Evolutionary conservation across 306 rosid genomes (phyloP), one percentile per base, ranked within the genome.

Genomic region (Calophaca sinica): DNA sequence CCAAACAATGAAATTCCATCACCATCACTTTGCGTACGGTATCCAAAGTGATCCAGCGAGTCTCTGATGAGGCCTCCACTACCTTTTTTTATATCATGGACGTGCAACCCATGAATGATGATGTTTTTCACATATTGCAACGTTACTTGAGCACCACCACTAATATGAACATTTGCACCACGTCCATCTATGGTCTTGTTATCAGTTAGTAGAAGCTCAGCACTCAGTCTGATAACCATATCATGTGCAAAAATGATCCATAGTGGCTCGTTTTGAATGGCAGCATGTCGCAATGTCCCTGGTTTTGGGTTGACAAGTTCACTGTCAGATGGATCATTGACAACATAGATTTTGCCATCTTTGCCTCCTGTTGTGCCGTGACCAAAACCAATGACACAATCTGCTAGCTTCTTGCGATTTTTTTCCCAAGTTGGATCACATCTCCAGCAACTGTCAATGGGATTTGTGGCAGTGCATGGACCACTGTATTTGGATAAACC

Each of bases 1-100:
- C 90, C 93, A 66, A 5, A 89, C 70, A 89, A 2, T 0, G 93
- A 89, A 51, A 86, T 78, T 7, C 84, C 93, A 59, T 89, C 90
- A 1, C 93, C 89, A 13, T 89, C 93, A 14, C 93, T 86, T 1
- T 0, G 36, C 0, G 80, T 49, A 6, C 90, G 84, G 0, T 1
- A 0, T 15, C 93, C 93, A 15, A 5, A 72, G 71, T 88, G 93
- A 48, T 32, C 5, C 4, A 45, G 0, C 0, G 90, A 78, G 80
- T 88, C 90, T 67, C 90, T 73, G 6, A 89, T 60, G 32, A 75
- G n/a, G 29, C 87, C 93, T 15, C 89, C 86, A 0, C 51, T 2
- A 4, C 72, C 68, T 9, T 45, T 42, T 36, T 80, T 79, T 5
- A 5, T 83, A 11, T 82, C 86, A 62, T 84, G 89, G 20, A 89